phyloP scores from a whole-genome alignment of 768 basidiomycete genomes.

The Rubroboletus satanas region DNA sequence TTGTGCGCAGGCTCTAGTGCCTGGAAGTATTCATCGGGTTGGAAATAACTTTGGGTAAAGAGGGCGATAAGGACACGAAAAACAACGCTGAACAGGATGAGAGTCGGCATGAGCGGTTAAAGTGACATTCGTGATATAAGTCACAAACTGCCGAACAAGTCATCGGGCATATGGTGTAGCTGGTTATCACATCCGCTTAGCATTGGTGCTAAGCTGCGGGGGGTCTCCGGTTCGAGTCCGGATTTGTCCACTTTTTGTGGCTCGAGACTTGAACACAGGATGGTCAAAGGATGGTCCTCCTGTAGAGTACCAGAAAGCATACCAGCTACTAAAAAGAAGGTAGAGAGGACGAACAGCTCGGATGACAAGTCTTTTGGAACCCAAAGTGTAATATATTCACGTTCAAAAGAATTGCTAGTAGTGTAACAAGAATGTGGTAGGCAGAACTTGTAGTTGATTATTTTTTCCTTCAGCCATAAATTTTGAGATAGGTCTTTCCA shows the following conservation, averaged over 20 bases:
- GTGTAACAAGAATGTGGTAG: neutral
- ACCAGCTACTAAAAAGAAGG: neutral
- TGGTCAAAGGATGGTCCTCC: neutral
- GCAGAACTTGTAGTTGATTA: neutral
- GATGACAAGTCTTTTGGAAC: neutral
- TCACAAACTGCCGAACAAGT: neutral
- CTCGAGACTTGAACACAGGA: neutral
- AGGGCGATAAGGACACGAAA: conserved; percentile 63
- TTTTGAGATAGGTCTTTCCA: conserved; percentile 25
- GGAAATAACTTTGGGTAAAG: conserved; percentile 81
- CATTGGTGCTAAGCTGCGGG: conserved; percentile 33
- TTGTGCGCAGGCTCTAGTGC: conserved; percentile 89
- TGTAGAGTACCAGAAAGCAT: neutral
- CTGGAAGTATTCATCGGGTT: conserved; percentile 97
- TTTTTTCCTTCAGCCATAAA: conserved; percentile 34
- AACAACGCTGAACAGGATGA: conserved; percentile 36
- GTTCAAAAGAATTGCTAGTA: neutral
- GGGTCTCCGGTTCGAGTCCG: conserved; percentile 40
- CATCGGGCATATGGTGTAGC: conserved; percentile 37
- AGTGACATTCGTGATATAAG: neutral
- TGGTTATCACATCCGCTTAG: conserved; percentile 42
- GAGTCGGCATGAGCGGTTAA: neutral
- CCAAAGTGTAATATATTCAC: neutral
- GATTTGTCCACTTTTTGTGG: conserved; percentile 34
- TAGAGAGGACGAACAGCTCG: neutral